Evolutionary conservation across 163 green algal species (phyloP).

Genomic region (Trebouxiophyceae sp.): DNA sequence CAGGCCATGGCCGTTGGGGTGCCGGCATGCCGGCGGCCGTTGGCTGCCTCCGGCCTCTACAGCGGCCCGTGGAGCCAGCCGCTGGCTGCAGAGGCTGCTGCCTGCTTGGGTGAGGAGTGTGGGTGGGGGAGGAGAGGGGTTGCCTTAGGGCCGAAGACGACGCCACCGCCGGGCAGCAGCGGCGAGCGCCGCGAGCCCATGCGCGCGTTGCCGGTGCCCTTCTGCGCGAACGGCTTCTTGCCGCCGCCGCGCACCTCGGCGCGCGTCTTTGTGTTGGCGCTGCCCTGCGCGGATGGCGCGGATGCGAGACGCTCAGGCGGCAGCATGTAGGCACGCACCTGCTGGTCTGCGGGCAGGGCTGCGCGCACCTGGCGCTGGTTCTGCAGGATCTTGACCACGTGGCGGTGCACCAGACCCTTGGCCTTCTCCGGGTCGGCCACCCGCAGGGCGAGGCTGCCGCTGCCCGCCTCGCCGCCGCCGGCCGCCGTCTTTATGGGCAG

Average conservation of each 20-base stretch:
- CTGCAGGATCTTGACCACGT: conserved; percentile 75
- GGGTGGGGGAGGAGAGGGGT: too few relatives aligned
- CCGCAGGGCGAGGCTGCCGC: conserved; percentile 53
- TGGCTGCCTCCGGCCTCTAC: too few relatives aligned
- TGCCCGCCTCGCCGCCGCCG: conserved; percentile 43
- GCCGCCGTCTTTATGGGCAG: conserved; percentile 6
- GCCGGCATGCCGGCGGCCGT: too few relatives aligned
- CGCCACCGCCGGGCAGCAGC: conserved; percentile 82
- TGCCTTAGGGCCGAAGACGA: conserved; percentile 90
- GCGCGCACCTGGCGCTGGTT: conserved; percentile 65
- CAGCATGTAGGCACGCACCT: not conserved
- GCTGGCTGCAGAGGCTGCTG: too few relatives aligned
- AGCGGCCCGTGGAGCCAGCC: too few relatives aligned
- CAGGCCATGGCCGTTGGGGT: not conserved
- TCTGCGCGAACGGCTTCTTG: conserved; percentile 96
- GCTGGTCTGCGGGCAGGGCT: not conserved
- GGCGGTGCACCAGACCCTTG: conserved; percentile 89
- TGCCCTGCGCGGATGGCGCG: conserved; percentile 60
- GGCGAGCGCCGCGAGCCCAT: conserved; percentile 74
- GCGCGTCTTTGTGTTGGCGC: conserved; percentile 86
- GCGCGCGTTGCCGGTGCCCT: conserved; percentile 90
- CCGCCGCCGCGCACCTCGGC: conserved; percentile 93
- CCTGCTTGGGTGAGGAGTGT: too few relatives aligned
- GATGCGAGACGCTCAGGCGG: not conserved
- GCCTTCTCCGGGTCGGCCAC: conserved; percentile 62